Evolutionary conservation across 2,329 filamentous ascomycete genomes (phyloP), one percentile per base, ranked within the genome.

Genomic region (Magnaporthiopsis incrustans): DNA sequence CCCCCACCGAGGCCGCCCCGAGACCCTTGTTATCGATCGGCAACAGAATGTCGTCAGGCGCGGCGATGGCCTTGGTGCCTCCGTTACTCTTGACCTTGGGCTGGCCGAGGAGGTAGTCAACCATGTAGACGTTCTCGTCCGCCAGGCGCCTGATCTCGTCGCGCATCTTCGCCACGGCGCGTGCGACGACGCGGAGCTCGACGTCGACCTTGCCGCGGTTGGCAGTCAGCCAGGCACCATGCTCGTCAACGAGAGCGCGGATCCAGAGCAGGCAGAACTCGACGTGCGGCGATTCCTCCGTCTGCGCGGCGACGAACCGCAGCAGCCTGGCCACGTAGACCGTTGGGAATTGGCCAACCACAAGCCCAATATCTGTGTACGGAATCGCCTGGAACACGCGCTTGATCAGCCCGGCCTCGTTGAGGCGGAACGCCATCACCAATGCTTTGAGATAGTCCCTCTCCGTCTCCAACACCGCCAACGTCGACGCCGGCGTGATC

Each of bases 181-280:
- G 86, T 66, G 92, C 88, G 10, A 97, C 88, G 38, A 92, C 85
- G 50, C 95, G 84, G 67, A 98, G 78, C 76, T 98, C 95, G 2
- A 94, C 85, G 53, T 94, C 92, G 44, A 95, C 87, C 69, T 89
- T 88, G 63, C 85, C 89, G 27, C 89, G 83, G 73, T 94, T 89
- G 50, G 93, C 89, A 65, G 91, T 90, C 70, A 99, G 82, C 81
- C 89, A 94, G 27, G 89, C 83, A 44, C 95, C 95, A 74, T 98
- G 94, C 70, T 87, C 87, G 70, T 90, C 89, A 65, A 98, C 81
- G 44, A 89, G 77, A 1, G 91, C 87, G 75, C 95, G 91, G 71
- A 97, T 90, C 95, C 95, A 99, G 11, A 94, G 79, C 59, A 99
- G 79, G 71, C 95, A 96, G 77, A 98, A 96, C 77, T 99, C 95